A percentile compares a stretch with the other conserved stretches of the same genome.
These are phyloP conservation scores for Aspergillus sp. DNA, from an alignment of 2,329 filamentous ascomycete genomes.

Conservation along the genomic window DNA sequence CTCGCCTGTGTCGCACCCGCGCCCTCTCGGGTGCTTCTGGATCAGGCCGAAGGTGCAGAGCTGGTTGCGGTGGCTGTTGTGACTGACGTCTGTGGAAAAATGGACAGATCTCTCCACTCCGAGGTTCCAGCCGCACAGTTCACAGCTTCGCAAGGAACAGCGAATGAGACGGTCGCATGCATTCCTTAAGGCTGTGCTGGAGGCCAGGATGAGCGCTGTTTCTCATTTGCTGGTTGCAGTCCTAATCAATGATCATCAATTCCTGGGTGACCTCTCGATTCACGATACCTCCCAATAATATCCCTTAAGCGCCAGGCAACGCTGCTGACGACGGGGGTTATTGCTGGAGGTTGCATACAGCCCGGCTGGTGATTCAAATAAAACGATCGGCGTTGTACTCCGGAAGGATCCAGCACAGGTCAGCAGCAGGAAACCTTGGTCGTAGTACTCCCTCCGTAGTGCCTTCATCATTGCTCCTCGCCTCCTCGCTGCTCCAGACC, in stretches of 20 bases:
- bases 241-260: neutral
- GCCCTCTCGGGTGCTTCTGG: neutral
- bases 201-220: conserved; percentile 1
- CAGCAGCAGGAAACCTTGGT: neutral
- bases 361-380: neutral
- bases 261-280: neutral
- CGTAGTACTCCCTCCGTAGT: neutral
- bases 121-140: conserved; percentile 10
- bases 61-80: neutral
- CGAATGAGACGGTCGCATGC: conserved; percentile 4
- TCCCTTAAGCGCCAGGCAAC: neutral
- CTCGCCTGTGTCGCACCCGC: neutral
- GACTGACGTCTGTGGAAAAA: conserved; percentile 6
- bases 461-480: neutral
- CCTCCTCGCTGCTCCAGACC: neutral
- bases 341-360: conserved; percentile 1
- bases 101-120: neutral
- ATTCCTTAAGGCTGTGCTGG: conserved; percentile 6
- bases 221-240: conserved; percentile 1
- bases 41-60: neutral
- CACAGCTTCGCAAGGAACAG: neutral
- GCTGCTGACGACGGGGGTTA: neutral
- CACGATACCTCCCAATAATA: neutral
- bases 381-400: conserved; percentile 1
- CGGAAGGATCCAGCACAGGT: neutral